A percentile compares a stretch with the other conserved stretches of the same genome.
Evolutionary conservation across 441 rosid species (phyloP).

Genomic region (Gossypium davidsonii): DNA sequence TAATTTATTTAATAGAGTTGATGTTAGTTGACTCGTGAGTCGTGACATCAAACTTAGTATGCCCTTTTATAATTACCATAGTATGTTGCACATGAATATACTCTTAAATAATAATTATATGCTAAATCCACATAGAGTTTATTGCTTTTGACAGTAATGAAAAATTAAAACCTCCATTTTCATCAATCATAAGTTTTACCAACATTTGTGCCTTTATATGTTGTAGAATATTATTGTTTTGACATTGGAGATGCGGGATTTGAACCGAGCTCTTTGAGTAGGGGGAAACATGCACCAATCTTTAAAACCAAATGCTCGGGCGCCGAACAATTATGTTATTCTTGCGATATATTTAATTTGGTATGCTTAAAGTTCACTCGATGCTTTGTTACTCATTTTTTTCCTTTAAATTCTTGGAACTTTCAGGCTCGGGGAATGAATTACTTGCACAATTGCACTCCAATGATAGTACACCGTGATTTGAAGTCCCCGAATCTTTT

Average conservation of each 20-base stretch:
- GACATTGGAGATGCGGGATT: background rate
- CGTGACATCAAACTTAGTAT: background rate
- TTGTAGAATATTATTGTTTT: background rate
- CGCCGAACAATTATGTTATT: background rate
- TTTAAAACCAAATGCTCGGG: background rate
- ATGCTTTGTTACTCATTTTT: slow-evolving; percentile 10
- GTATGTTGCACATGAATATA: background rate
- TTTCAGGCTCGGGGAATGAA: slow-evolving; percentile 97
- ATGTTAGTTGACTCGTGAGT: background rate
- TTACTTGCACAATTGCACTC: slow-evolving; percentile 84
- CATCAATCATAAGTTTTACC: background rate
- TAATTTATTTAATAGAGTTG: background rate
- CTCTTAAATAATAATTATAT: background rate
- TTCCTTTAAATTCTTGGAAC: slow-evolving; percentile 19
- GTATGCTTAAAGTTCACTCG: slow-evolving; percentile 11
- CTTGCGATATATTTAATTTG: slow-evolving; percentile 2
- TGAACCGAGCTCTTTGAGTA: background rate
- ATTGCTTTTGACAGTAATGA: background rate
- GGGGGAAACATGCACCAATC: background rate
- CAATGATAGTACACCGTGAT: slow-evolving; percentile 66
- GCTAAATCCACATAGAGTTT: background rate
- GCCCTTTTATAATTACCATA: background rate
- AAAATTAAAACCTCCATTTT: background rate
- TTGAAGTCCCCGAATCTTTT: slow-evolving; percentile 56
- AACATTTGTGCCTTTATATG: background rate